phyloP scores from a whole-genome alignment of 2,329 filamentous ascomycete genomes.

The Pleomassaria siparia region DNA sequence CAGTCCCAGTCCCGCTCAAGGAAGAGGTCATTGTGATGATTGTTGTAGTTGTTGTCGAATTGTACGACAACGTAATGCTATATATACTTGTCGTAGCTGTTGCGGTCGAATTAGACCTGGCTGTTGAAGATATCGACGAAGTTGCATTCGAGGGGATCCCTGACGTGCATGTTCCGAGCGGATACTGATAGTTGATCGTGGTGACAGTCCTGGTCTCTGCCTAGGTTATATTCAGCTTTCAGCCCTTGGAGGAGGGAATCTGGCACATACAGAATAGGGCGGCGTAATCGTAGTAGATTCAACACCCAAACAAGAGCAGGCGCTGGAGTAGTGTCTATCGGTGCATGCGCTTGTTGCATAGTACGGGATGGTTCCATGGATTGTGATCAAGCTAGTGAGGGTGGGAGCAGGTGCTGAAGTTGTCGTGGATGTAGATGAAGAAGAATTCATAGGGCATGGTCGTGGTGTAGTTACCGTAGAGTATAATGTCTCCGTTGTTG shows the following conservation, averaged over 20 bases:
- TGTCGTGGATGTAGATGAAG: background rate
- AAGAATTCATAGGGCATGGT: background rate
- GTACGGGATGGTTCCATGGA: conserved; percentile 21
- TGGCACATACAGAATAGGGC: conserved; percentile 23
- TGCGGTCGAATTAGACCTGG: background rate
- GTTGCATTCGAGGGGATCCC: background rate
- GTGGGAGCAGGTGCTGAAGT: background rate
- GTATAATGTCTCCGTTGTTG: conserved; percentile 2
- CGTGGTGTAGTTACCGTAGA: background rate
- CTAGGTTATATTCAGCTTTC: background rate
- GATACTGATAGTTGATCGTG: conserved; percentile 1
- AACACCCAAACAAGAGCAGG: conserved; percentile 29
- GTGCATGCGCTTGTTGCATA: conserved; percentile 24
- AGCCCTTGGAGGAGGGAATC: background rate
- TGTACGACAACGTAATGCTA: conserved; percentile 8
- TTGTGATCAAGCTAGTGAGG: conserved; percentile 13
- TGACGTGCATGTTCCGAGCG: conserved; percentile 3
- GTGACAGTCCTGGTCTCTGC: conserved; percentile 12
- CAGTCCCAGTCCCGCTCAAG: conserved; percentile 5
- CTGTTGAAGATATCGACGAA: background rate
- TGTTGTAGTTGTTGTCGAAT: conserved; percentile 7
- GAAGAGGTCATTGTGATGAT: conserved; percentile 7
- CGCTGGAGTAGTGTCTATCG: conserved; percentile 22
- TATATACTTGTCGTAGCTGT: conserved; percentile 6
- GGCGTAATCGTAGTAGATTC: conserved; percentile 15